Base-by-base conservation (phyloP, 2,329 filamentous ascomycete species). In the Arachnopeziza araneosa region DNA sequence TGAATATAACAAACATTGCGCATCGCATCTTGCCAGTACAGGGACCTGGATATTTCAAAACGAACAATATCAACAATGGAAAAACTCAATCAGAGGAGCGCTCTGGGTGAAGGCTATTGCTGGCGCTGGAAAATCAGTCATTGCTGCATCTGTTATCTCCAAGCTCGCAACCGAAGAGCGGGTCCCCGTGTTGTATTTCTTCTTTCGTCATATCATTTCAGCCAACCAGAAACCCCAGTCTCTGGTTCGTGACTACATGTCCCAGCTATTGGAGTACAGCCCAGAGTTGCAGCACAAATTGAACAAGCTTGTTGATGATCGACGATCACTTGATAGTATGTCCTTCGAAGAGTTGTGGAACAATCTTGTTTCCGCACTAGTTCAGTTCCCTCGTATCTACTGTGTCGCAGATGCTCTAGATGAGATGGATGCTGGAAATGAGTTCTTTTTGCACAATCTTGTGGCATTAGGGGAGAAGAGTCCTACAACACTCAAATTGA, bases 361-460 rank as follows among this genome's bases (percentile, higher is more conserved):
- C 6, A 52, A 69, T 21, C 63, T 76, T 12, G 58, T 65, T 3
- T 62, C 60, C 30, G n/a, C 66, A 55, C 21, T 70, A 2, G 22
- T 52, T n/a, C 17, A 19, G 30, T 53, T 69, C 2, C 59, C 59
- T 2, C 24, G 57, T 50, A 75, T 72, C 0, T 80, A 75, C 58
- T 76, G 80, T 4, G 77, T 80, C 56, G 78, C 79, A 62, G 79
- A 80, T 73, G 79, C 75, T 55, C 75, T 80, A 1, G 79, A 81
- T 60, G 78, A 81, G 65, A 79, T 80, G 73, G 75, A 78, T 50
- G 36, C 64, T 17, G 73, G 68, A 0, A 66, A 76, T 19, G 71
- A 74, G 2, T 14, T 19, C 17, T 44, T 44, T 44, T 60, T 79
- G 1, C 53, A 70, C 2, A 54, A 64, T 1, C 65, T 80, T 0